These are phyloP conservation scores for Penicillium parvum DNA, from an alignment of 495 filamentous ascomycete genomes.

Conservation along the genomic window DNA sequence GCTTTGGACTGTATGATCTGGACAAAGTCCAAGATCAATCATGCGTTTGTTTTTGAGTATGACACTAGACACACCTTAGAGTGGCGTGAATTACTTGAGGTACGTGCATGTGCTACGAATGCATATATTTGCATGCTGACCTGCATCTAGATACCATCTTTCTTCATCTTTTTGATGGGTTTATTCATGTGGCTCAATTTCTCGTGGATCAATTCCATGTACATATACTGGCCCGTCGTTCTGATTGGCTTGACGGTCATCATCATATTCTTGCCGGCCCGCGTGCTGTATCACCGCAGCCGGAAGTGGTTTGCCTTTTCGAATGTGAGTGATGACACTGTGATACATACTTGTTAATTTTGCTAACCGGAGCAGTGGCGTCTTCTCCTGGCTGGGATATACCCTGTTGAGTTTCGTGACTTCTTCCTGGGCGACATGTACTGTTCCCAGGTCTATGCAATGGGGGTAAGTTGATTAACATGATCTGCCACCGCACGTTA, in stretches of 20 bases:
- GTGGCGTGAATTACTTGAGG: conserved; percentile 83
- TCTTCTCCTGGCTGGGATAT: conserved; percentile 76
- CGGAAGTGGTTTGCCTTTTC: conserved; percentile 82
- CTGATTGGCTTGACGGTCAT: conserved; percentile 61
- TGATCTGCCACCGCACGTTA: background rate
- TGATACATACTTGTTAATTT: background rate
- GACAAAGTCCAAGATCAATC: conserved; percentile 82
- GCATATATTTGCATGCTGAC: conserved; percentile 10
- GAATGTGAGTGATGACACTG: conserved; percentile 55
- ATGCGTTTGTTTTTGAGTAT: conserved; percentile 94
- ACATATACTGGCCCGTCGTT: conserved; percentile 84
- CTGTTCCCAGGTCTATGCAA: conserved; percentile 86
- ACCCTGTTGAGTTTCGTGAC: conserved; percentile 93
- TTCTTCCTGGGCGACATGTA: conserved; percentile 98
- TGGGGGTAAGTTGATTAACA: conserved; percentile 61
- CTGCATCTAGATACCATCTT: conserved; percentile 57
- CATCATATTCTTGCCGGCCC: conserved; percentile 71
- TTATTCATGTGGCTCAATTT: conserved; percentile 87
- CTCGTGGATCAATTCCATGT: conserved; percentile 62
- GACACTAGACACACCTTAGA: conserved; percentile 79
- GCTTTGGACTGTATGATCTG: conserved; percentile 77
- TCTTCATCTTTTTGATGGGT: conserved; percentile 74
- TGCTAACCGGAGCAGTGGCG: conserved; percentile 62
- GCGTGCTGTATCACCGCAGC: conserved; percentile 68
- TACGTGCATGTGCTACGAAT: conserved; percentile 21